Conservation (phyloP, 148 eudicot species). For the Suaeda aralocaspica region DNA sequence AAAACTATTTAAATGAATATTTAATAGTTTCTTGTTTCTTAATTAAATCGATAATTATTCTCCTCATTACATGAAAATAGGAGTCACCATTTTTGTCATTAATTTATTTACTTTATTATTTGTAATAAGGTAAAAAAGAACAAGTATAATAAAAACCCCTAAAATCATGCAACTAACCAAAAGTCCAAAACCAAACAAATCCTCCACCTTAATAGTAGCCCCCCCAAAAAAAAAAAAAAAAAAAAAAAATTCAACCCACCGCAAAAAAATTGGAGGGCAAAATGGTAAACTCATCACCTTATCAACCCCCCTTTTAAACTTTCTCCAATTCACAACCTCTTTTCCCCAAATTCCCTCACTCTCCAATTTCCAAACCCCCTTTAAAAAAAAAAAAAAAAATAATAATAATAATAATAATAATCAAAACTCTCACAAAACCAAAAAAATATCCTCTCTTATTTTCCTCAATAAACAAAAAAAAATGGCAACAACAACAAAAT, state of each 20-base stretch:
- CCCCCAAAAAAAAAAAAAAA: neutral
- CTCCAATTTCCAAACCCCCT: neutral
- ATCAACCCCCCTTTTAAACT: slow-evolving; percentile 10
- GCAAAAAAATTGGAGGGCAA: slow-evolving; percentile 23
- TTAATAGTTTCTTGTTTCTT: too few species aligned
- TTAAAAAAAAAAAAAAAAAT: neutral
- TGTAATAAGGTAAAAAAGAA: too few species aligned
- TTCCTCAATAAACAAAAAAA: neutral
- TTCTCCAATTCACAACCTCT: slow-evolving; percentile 29
- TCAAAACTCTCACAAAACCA: slow-evolving; percentile 2
- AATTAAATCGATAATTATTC: too few species aligned
- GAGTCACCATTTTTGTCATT: too few species aligned
- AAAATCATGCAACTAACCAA: slow-evolving; percentile 8
- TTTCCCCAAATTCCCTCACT: slow-evolving; percentile 26
- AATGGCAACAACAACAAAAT: slow-evolving; percentile 25
- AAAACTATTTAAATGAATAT: too few species aligned
- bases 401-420: too few species aligned
- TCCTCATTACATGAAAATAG: too few species aligned
- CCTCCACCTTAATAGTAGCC: neutral
- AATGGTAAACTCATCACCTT: slow-evolving; percentile 4
- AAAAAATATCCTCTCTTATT: neutral
- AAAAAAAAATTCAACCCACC: neutral
- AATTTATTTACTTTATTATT: too few species aligned
- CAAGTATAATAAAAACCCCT: neutral
- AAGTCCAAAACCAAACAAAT: neutral